Evolutionary conservation across 139 green algal genomes (phyloP).

Genomic region (Astrephomene gubernaculifera): DNA sequence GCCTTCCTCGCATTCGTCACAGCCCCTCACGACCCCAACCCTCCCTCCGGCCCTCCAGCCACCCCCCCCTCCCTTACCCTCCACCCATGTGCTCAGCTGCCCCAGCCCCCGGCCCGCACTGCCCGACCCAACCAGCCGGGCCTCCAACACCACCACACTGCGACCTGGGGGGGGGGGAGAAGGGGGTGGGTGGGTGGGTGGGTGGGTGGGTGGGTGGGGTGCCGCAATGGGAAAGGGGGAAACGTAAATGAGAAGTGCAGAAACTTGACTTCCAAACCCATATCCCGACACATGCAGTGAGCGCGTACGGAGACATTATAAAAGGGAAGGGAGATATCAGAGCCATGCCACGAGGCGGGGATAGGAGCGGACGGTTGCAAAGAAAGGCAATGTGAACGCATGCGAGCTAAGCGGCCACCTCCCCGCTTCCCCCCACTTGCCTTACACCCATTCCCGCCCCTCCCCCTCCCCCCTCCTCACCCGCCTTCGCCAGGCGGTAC

Average conservation of each 20-base stretch:
- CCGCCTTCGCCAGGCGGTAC: conserved; percentile 20
- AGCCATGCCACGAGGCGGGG: too few species aligned
- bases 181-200: background rate
- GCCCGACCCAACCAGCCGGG: conserved; percentile 32
- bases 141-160: conserved; percentile 46
- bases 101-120: conserved; percentile 12
- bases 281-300: too few species aligned
- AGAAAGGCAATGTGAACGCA: too few species aligned
- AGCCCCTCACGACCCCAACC: background rate
- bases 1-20: too few species aligned
- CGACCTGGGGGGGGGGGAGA: conserved; percentile 11
- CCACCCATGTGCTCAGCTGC: background rate
- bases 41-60: background rate
- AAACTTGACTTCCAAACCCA: too few species aligned
- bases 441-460: background rate
- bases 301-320: too few species aligned
- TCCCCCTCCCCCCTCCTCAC: background rate
- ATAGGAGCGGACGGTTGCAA: too few species aligned
- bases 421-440: too few species aligned
- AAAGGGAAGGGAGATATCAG: too few species aligned
- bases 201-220: background rate
- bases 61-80: too few species aligned
- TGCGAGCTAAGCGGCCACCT: too few species aligned
- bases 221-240: background rate
- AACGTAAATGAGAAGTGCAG: too few species aligned